Evolutionary conservation across 1,284 basidiomycete genomes (phyloP).

Genomic region (Tylopilus sp.): DNA sequence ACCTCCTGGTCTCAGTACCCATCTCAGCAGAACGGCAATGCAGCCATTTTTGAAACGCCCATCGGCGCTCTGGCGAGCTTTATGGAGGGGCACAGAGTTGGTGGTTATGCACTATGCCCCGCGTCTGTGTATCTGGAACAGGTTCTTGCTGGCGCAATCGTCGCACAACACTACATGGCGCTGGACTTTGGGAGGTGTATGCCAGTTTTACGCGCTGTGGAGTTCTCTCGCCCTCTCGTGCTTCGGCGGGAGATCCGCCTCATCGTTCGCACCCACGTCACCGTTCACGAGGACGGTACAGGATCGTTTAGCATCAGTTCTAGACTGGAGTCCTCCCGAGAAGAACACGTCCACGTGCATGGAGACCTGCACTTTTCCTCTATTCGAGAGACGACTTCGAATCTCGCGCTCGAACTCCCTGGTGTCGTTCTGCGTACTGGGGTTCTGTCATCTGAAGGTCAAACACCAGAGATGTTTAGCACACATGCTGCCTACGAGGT

Average conservation of each 20-base stretch:
- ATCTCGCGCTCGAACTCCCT: conserved; percentile 40
- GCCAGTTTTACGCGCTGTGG: conserved; percentile 41
- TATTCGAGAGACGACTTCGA: conserved; percentile 32
- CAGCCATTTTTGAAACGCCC: conserved; percentile 52
- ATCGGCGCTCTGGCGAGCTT: conserved; percentile 42
- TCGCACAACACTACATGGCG: conserved; percentile 34
- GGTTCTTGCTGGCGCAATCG: conserved; percentile 42
- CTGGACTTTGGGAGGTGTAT: conserved; percentile 33
- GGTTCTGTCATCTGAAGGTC: conserved; percentile 27
- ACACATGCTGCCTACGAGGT: conserved; percentile 59
- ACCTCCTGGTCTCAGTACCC: conserved; percentile 45
- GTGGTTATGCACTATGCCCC: conserved; percentile 57
- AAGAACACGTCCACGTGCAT: conserved; percentile 43
- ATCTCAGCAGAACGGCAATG: conserved; percentile 36
- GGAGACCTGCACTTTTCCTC: conserved; percentile 45
- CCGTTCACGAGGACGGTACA: conserved; percentile 34
- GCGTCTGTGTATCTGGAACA: conserved; percentile 66
- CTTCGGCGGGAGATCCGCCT: conserved; percentile 36
- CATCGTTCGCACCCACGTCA: conserved; percentile 41
- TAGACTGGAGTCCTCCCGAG: conserved; percentile 27
- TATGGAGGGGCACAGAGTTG: conserved; percentile 60
- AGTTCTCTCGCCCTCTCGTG: conserved; percentile 56
- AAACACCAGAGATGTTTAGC: conserved; percentile 46
- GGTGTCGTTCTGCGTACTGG: conserved; percentile 36
- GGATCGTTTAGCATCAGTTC: conserved; percentile 50